Evolutionary conservation across 257 asterid species (phyloP), one percentile per base, ranked within the genome.

Genomic region (Lithospermum erythrorhizon): DNA sequence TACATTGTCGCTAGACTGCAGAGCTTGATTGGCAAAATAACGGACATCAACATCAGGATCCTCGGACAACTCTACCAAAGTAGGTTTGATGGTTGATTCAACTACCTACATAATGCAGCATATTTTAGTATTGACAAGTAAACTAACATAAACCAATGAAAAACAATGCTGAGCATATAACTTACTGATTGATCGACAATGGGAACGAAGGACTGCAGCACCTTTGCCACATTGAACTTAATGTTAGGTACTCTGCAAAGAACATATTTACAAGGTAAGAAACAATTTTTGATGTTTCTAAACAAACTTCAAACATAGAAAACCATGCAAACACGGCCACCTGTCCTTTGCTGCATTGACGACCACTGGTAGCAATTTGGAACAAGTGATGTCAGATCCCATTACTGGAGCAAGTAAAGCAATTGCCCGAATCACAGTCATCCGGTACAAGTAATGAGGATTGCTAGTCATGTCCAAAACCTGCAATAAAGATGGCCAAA

Each of bases 311-410:
- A 37, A 51, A 8, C 16, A 29, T 10, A 22, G n/a, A 24, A 48
- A 18, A 35, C 13, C 18, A 45, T 56, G 49, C 1, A 48, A 61
- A 45, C 55, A 48, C 53, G 18, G 24, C 52, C 14, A 83, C 90
- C 83, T 80, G 78, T 83, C 90, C 70, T 83, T 83, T 3, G 87
- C 62, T 52, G 87, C 82, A 56, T 73, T 69, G 59, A 73, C 48
- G 6, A 90, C 85, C 68, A 83, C 87, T 1, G 98, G 98, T 74
- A 90, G 78, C 68, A 90, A 67, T 66, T 79, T 83, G 2, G 95
- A 87, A 45, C 95, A 90, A 49, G 98, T 87, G 64, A 90, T 87
- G 75, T 90, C 98, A 6, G 94, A 70, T 53, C 96, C 96, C 98
- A 87, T 77, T 66, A 90, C 98, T 18, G 96, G 95, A 56, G 96